Percentiles rank a stretch among this genome's conserved stretches.
Conservation (phyloP, 139 green algal genomes). For the Chlamydomonas schloesseri region DNA sequence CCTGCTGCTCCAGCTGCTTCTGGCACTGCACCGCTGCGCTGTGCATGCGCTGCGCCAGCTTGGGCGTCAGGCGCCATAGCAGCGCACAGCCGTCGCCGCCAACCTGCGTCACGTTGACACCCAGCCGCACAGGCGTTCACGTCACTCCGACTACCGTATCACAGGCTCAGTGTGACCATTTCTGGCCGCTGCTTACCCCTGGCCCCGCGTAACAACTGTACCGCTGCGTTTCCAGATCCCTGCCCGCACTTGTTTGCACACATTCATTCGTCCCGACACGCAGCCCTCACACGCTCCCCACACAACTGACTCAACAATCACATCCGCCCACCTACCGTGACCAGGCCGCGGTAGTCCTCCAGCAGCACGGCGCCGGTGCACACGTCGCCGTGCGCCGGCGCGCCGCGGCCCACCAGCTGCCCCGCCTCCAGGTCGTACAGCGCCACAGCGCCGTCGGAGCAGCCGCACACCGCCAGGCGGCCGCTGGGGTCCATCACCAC, state of each 20-base stretch:
- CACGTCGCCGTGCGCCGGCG: slow-evolving; percentile 52
- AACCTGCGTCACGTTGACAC: too few species aligned
- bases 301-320: neutral
- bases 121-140: too few species aligned
- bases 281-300: too few species aligned
- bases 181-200: too few species aligned
- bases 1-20: slow-evolving; percentile 26
- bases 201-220: too few species aligned
- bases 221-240: too few species aligned
- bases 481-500: slow-evolving; percentile 61
- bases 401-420: slow-evolving; percentile 44
- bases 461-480: slow-evolving; percentile 48
- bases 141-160: too few species aligned
- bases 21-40: slow-evolving; percentile 8
- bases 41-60: slow-evolving; percentile 39
- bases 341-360: slow-evolving; percentile 33
- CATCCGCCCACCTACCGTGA: neutral
- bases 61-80: slow-evolving; percentile 62
- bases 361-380: slow-evolving; percentile 36
- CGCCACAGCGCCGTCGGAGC: slow-evolving; percentile 58
- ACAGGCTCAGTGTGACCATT: too few species aligned
- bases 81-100: slow-evolving; percentile 68
- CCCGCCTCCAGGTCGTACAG: slow-evolving; percentile 57
- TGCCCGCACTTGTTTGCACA: too few species aligned
- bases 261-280: too few species aligned